phyloP scores from a whole-genome alignment of 352 stramenopile species.

The Globisporangium cederbergense region DNA sequence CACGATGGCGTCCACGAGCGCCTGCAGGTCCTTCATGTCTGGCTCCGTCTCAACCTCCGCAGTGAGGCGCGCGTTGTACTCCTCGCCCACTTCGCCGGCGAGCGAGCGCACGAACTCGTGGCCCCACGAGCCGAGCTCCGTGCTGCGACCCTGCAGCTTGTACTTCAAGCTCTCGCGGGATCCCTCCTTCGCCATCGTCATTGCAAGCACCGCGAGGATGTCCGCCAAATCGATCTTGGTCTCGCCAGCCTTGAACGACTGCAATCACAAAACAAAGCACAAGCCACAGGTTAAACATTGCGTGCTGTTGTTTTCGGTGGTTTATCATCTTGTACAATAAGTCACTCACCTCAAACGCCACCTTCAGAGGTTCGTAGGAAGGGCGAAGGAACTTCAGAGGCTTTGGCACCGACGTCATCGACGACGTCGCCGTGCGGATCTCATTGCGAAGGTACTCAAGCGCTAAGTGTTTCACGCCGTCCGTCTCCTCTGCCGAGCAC shows the following conservation, averaged over 20 bases:
- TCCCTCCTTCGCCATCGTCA: slow-evolving; percentile 97
- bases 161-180: slow-evolving; percentile 85
- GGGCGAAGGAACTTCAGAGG: slow-evolving; percentile 98
- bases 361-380: slow-evolving; percentile 94
- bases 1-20: slow-evolving; percentile 98
- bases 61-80: slow-evolving; percentile 80
- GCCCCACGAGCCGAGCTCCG: slow-evolving; percentile 94
- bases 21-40: slow-evolving; percentile 90
- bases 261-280: background rate
- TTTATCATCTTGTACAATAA: no score
- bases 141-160: slow-evolving; percentile 90
- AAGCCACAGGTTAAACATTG: background rate
- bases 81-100: slow-evolving; percentile 96
- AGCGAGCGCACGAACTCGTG: slow-evolving; percentile 99
- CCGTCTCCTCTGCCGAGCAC: slow-evolving; percentile 54
- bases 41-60: slow-evolving; percentile 44
- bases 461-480: slow-evolving; percentile 82
- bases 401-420: slow-evolving; percentile 99
- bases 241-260: slow-evolving; percentile 41
- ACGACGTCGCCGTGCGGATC: slow-evolving; percentile 95
- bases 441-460: slow-evolving; percentile 96
- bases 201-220: slow-evolving; percentile 93
- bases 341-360: slow-evolving; percentile 37
- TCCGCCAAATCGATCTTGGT: slow-evolving; percentile 85
- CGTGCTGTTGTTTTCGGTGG: background rate